phyloP scores from a whole-genome alignment of 148 eudicot species.

The Pouteria glomerata region DNA sequence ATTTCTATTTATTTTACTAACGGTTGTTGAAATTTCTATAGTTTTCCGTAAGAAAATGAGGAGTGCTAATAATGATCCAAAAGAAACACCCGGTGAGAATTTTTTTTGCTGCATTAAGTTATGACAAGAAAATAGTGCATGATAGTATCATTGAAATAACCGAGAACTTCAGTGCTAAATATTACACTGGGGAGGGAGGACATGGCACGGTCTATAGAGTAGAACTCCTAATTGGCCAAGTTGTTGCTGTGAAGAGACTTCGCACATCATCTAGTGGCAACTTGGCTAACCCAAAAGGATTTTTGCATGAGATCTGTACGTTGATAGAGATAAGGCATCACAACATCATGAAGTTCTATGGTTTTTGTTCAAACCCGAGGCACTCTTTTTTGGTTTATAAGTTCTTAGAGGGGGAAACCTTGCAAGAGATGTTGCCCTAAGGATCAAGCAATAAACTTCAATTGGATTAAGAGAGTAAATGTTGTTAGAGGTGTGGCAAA shows the following conservation, averaged over 20 bases:
- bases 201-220: conserved; percentile 14
- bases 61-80: too few relatives aligned
- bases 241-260: conserved; percentile 24
- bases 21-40: not conserved
- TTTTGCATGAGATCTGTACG: conserved; percentile 11
- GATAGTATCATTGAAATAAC: too few relatives aligned
- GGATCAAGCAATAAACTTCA: not conserved
- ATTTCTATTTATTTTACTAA: not conserved
- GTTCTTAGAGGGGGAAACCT: conserved; percentile 26
- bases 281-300: not conserved
- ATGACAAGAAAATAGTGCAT: too few relatives aligned
- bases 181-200: conserved; percentile 20
- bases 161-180: conserved; percentile 9
- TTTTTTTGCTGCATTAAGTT: conserved; percentile 16
- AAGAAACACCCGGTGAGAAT: not conserved
- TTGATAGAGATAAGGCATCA: conserved; percentile 12
- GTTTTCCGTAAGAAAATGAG: not conserved
- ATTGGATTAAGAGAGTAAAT: conserved; percentile 13
- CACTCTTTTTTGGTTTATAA: conserved; percentile 20
- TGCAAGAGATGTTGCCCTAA: not conserved
- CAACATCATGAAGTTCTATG: too few relatives aligned
- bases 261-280: not conserved
- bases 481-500: too few relatives aligned
- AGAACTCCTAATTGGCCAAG: not conserved
- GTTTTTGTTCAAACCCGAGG: conserved; percentile 12